phyloP scores from a whole-genome alignment of 2,329 filamentous ascomycete genomes.

The Epichloe festucae region DNA sequence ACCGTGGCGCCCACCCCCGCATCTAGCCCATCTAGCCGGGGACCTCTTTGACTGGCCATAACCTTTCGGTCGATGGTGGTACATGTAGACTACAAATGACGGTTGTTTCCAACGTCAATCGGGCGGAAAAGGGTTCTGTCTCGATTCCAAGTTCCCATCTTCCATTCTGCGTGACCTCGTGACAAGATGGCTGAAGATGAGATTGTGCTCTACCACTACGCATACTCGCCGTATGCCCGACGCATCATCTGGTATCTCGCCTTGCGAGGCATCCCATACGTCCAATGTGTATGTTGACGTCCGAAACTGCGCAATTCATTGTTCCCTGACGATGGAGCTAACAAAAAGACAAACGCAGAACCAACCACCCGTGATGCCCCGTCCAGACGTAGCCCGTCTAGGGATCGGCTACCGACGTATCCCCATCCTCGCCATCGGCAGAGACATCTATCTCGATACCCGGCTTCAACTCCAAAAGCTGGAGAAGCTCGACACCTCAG shows the following conservation, averaged over 20 bases:
- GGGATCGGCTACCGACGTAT: conserved; percentile 57
- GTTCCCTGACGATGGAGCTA: too few species aligned
- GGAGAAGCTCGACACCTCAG: conserved; percentile 38
- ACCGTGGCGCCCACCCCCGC: background rate
- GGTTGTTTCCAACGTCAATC: background rate
- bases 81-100: background rate
- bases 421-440: conserved; percentile 51
- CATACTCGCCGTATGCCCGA: conserved; percentile 49
- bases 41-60: background rate
- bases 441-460: conserved; percentile 57
- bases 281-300: conserved; percentile 43
- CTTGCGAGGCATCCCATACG: conserved; percentile 51
- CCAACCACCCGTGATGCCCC: conserved; percentile 53
- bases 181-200: conserved; percentile 10
- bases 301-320: too few species aligned
- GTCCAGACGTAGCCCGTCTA: conserved; percentile 48
- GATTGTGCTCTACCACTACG: conserved; percentile 54
- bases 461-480: conserved; percentile 55
- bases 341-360: conserved; percentile 25
- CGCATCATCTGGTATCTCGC: conserved; percentile 55
- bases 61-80: background rate
- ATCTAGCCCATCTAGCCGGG: conserved; percentile 1
- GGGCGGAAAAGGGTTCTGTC: background rate
- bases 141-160: background rate
- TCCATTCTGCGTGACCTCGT: background rate